These are phyloP conservation scores for Geranomyces variabilis DNA, from an alignment of 192 early-diverging fungal genomes.

Conservation along the genomic window DNA sequence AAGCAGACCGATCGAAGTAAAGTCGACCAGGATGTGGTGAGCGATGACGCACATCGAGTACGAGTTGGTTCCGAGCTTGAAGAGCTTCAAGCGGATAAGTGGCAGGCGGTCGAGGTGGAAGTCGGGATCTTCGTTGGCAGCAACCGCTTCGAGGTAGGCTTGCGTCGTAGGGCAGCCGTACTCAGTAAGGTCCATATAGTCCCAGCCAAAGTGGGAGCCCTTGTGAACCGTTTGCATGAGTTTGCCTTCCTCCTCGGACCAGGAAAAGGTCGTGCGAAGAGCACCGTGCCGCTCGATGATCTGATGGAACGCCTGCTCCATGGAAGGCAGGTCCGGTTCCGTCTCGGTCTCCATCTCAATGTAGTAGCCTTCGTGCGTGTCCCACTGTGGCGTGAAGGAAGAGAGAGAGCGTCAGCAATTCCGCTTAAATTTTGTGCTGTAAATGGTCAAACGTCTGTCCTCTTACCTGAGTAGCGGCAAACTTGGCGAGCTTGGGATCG, in stretches of 20 bases:
- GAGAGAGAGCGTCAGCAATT: too few relatives aligned
- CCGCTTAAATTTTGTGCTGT: too few relatives aligned
- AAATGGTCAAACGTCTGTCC: too few relatives aligned
- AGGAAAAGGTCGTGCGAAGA: slow-evolving; percentile 18
- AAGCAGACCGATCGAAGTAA: not conserved
- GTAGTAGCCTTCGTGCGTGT: slow-evolving; percentile 24
- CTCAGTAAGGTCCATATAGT: slow-evolving; percentile 3
- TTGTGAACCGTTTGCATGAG: slow-evolving; percentile 14
- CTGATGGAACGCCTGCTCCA: not conserved
- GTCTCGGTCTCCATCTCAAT: slow-evolving; percentile 8
- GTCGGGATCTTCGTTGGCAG: slow-evolving; percentile 13
- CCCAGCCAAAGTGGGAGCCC: not conserved
- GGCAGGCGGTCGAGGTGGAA: slow-evolving; percentile 17
- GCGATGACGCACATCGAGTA: slow-evolving; percentile 4
- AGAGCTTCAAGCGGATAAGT: not conserved
- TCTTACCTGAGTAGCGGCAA: not conserved
- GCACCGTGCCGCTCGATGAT: slow-evolving; percentile 15
- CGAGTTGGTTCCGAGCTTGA: not conserved
- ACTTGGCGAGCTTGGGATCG: not conserved
- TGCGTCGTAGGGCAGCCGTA: not conserved
- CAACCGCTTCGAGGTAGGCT: not conserved
- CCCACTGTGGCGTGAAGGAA: slow-evolving; percentile 7
- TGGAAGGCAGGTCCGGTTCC: slow-evolving; percentile 2
- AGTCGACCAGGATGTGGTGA: slow-evolving; percentile 26
- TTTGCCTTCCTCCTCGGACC: slow-evolving; percentile 5